Evolutionary conservation across 176 grass and related monocot species (phyloP).

Genomic region (Ensete glaucum): DNA sequence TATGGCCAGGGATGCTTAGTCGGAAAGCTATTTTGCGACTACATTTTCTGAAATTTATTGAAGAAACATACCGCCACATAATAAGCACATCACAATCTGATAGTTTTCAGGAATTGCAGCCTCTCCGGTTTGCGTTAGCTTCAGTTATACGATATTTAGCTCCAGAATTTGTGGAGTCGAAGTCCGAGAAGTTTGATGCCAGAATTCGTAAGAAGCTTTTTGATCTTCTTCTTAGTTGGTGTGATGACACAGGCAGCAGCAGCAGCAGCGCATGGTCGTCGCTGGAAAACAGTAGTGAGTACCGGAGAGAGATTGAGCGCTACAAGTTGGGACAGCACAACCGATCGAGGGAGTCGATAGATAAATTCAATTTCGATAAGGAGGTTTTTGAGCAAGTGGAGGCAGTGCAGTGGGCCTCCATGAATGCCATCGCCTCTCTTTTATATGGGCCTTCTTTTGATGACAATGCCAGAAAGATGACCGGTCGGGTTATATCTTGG

Average conservation of each 20-base stretch:
- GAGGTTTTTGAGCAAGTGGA: constrained; percentile 85
- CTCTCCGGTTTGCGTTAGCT: constrained; percentile 82
- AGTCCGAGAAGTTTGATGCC: constrained; percentile 72
- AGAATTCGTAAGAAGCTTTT: constrained; percentile 77
- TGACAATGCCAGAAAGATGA: constrained; percentile 96
- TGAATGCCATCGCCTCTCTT: constrained; percentile 90
- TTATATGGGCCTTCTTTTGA: constrained; percentile 95
- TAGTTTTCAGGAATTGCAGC: constrained; percentile 78
- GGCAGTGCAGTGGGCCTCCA: constrained; percentile 85
- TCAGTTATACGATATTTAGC: constrained; percentile 78
- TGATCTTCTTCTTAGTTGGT: constrained; percentile 81
- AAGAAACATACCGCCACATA: constrained; percentile 74
- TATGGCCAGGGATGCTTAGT: constrained; percentile 86
- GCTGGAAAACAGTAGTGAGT: constrained; percentile 52
- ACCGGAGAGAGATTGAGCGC: constrained; percentile 83
- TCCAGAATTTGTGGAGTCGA: constrained; percentile 89
- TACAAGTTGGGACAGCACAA: constrained; percentile 79
- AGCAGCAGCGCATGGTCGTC: constrained; percentile 39
- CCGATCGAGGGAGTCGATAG: constrained; percentile 88
- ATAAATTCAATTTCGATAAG: constrained; percentile 89
- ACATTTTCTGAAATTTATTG: constrained; percentile 82
- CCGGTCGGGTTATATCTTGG: constrained; percentile 68
- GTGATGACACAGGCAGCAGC: constrained; percentile 65
- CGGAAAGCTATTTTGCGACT: constrained; percentile 64
- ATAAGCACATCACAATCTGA: constrained; percentile 39